Evolutionary conservation across 768 basidiomycete genomes (phyloP).

Genomic region (Coprinopsis sp.): DNA sequence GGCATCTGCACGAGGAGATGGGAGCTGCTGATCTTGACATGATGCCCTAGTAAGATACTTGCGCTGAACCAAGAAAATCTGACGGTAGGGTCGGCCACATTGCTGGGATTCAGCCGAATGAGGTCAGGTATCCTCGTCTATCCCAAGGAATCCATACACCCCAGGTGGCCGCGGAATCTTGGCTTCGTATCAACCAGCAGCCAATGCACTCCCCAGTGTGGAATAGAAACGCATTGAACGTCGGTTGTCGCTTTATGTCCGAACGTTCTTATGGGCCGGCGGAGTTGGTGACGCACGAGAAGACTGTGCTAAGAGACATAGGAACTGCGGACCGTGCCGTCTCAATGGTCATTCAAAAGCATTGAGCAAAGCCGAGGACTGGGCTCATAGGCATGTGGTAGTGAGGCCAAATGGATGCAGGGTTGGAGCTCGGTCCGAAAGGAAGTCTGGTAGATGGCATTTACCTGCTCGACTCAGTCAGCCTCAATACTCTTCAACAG

Average conservation of each 20-base stretch:
- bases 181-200: constrained; percentile 30
- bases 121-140: constrained; percentile 28
- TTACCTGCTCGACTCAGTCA: constrained; percentile 39
- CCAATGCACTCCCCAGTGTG: constrained; percentile 21
- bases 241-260: constrained; percentile 37
- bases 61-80: constrained; percentile 26
- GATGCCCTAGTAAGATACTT: constrained; percentile 23
- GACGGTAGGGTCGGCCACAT: constrained; percentile 20
- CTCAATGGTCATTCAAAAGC: background rate
- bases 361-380: background rate
- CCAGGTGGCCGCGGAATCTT: constrained; percentile 28
- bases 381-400: constrained; percentile 30
- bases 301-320: constrained; percentile 38
- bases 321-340: constrained; percentile 28
- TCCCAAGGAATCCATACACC: constrained; percentile 31
- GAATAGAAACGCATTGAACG: constrained; percentile 13
- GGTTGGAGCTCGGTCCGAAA: constrained; percentile 43
- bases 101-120: constrained; percentile 18
- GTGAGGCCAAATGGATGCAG: constrained; percentile 44
- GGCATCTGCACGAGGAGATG: constrained; percentile 21
- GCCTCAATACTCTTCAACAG: too few relatives aligned
- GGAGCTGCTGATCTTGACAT: constrained; percentile 16
- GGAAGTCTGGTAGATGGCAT: constrained; percentile 41
- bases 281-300: constrained; percentile 33
- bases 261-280: constrained; percentile 43